A percentile compares a stretch with the other conserved stretches of the same genome.
Conservation (phyloP, 2,329 filamentous ascomycete genomes). For the Alternaria longipes region DNA sequence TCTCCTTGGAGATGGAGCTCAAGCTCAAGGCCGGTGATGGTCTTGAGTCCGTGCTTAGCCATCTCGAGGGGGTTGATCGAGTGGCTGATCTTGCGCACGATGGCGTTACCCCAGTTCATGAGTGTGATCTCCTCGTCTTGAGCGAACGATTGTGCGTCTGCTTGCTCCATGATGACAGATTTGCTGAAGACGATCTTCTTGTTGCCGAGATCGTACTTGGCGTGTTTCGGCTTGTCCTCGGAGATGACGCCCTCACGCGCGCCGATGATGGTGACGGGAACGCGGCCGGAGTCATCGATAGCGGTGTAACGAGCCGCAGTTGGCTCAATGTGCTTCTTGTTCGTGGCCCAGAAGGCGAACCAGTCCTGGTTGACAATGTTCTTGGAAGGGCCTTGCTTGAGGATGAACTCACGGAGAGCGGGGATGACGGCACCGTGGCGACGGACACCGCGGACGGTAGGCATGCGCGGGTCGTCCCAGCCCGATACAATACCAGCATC, state of each 20-base stretch:
- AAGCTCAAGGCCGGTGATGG: conserved; percentile 75
- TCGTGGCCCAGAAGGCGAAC: conserved; percentile 68
- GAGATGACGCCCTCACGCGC: conserved; percentile 63
- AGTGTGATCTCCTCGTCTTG: conserved; percentile 91
- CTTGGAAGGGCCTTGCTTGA: conserved; percentile 83
- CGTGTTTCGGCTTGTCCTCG: conserved; percentile 85
- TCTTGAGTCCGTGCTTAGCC: conserved; percentile 56
- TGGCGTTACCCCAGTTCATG: conserved; percentile 95
- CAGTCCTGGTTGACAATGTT: conserved; percentile 88
- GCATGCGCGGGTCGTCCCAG: conserved; percentile 89
- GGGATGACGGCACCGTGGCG: conserved; percentile 81
- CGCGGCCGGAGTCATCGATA: conserved; percentile 74
- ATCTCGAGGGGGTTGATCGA: conserved; percentile 57
- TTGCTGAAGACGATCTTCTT: conserved; percentile 86
- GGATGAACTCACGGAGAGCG: conserved; percentile 82
- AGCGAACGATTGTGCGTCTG: conserved; percentile 81
- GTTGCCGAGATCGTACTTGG: conserved; percentile 86
- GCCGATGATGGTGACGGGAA: conserved; percentile 75
- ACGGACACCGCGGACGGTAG: conserved; percentile 80
- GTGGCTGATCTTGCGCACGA: conserved; percentile 73
- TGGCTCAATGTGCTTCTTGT: conserved; percentile 63
- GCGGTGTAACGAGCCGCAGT: conserved; percentile 60
- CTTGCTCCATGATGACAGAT: conserved; percentile 83
- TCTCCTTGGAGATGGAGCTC: conserved; percentile 93
- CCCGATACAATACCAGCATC: conserved; percentile 79